Evolutionary conservation across 108 stramenopile species (phyloP).

Genomic region (Skeletonema costatum): DNA sequence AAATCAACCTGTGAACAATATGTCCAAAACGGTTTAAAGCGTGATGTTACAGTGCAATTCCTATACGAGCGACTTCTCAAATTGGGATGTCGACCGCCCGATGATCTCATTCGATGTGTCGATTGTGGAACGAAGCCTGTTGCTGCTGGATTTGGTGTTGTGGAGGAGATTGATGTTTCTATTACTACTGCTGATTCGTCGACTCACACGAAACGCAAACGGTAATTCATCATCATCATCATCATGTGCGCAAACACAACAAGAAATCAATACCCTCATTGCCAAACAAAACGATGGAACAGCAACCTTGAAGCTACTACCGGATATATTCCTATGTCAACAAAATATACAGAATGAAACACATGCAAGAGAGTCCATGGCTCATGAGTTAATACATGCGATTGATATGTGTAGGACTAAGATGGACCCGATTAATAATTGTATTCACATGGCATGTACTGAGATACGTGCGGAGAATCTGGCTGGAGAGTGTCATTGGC

Average conservation of each 20-base stretch:
- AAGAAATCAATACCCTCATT: constrained; percentile 36
- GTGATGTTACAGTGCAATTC: constrained; percentile 82
- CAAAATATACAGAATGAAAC: constrained; percentile 69
- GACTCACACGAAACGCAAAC: constrained; percentile 5
- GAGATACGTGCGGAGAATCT: constrained; percentile 93
- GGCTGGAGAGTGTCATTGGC: constrained; percentile 83
- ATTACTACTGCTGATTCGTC: no score
- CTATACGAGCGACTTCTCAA: constrained; percentile 64
- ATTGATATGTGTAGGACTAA: constrained; percentile 89
- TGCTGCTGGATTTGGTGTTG: constrained; percentile 81
- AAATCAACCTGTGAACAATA: constrained; percentile 65
- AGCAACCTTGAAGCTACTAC: constrained; percentile 60
- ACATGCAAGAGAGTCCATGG: constrained; percentile 76
- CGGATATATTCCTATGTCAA: constrained; percentile 89
- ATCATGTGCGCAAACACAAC: constrained; percentile 15
- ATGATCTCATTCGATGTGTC: constrained; percentile 74
- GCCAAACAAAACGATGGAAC: constrained; percentile 58
- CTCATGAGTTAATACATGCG: constrained; percentile 91
- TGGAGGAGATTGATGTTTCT: constrained; percentile 59
- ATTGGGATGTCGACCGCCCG: constrained; percentile 80
- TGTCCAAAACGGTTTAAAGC: constrained; percentile 61
- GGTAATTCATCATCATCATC: not conserved
- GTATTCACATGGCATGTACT: constrained; percentile 75
- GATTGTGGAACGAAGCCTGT: constrained; percentile 77
- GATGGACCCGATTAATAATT: constrained; percentile 64